Conservation (phyloP, 768 basidiomycete species). For the Serendipita vermifera region DNA sequence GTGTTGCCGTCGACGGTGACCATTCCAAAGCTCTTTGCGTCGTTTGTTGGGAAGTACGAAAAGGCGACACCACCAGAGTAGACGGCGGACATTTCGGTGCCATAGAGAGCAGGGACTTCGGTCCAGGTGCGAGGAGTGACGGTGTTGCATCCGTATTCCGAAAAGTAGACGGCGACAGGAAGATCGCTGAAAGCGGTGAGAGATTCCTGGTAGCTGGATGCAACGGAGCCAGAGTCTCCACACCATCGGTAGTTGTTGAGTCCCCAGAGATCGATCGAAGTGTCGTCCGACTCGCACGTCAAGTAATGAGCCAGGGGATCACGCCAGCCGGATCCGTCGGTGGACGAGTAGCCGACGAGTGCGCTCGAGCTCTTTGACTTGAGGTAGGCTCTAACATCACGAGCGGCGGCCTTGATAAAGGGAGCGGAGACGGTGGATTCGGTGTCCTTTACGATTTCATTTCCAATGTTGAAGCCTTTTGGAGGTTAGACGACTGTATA, state of each 20-base stretch:
- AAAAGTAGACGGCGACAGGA: constrained; percentile 79
- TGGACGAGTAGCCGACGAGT: constrained; percentile 76
- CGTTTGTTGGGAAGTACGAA: constrained; percentile 58
- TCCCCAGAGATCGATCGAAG: constrained; percentile 74
- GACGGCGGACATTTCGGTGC: constrained; percentile 54
- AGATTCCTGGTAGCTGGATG: constrained; percentile 15
- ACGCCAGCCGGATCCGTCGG: constrained; percentile 58
- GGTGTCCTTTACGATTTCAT: constrained; percentile 55
- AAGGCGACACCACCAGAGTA: constrained; percentile 88
- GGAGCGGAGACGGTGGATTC: constrained; percentile 48
- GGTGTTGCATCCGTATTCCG: constrained; percentile 70
- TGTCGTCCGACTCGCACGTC: constrained; percentile 56
- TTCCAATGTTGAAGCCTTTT: constrained; percentile 62
- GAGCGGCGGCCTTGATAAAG: constrained; percentile 82
- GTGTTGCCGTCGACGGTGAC: constrained; percentile 58
- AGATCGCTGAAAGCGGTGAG: constrained; percentile 30
- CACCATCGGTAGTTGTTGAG: constrained; percentile 84
- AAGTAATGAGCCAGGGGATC: constrained; percentile 62
- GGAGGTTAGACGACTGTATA: too few relatives aligned
- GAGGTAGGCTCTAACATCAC: constrained; percentile 76
- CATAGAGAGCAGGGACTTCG: constrained; percentile 61
- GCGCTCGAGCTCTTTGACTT: constrained; percentile 46
- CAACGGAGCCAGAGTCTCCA: constrained; percentile 40
- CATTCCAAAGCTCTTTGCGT: constrained; percentile 70
- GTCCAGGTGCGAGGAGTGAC: constrained; percentile 59